phyloP scores from a whole-genome alignment of 83 land plant genomes.

The Picea abies region DNA sequence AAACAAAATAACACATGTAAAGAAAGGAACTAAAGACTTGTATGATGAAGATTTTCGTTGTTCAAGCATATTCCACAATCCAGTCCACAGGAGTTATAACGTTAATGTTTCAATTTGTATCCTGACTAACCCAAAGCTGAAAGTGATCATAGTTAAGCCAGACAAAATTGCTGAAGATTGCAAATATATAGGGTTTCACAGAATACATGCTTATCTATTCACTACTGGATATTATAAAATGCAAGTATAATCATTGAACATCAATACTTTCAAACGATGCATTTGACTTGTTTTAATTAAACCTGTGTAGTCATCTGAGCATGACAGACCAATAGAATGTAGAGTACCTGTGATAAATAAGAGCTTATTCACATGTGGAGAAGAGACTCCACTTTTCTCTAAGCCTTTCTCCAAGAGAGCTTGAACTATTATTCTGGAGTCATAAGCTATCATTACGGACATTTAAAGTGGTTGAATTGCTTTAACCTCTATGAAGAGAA shows the following conservation, averaged over 20 bases:
- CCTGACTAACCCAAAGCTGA: background rate
- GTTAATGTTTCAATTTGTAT: background rate
- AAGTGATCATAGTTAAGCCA: background rate
- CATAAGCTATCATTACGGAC: background rate
- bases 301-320: background rate
- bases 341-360: no score
- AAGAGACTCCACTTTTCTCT: background rate
- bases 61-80: background rate
- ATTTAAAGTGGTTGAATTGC: constrained; percentile 3
- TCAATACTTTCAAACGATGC: background rate
- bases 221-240: background rate
- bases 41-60: background rate
- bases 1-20: constrained; percentile 4
- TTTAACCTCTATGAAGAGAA: background rate
- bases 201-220: background rate
- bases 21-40: background rate
- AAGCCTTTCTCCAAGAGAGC: background rate
- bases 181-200: background rate
- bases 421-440: background rate
- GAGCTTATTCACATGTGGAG: background rate
- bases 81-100: background rate
- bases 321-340: no score
- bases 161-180: background rate
- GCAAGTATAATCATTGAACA: background rate
- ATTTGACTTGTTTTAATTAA: background rate